Conservation (phyloP, 495 filamentous ascomycete genomes). For the Penicillium parvum region DNA sequence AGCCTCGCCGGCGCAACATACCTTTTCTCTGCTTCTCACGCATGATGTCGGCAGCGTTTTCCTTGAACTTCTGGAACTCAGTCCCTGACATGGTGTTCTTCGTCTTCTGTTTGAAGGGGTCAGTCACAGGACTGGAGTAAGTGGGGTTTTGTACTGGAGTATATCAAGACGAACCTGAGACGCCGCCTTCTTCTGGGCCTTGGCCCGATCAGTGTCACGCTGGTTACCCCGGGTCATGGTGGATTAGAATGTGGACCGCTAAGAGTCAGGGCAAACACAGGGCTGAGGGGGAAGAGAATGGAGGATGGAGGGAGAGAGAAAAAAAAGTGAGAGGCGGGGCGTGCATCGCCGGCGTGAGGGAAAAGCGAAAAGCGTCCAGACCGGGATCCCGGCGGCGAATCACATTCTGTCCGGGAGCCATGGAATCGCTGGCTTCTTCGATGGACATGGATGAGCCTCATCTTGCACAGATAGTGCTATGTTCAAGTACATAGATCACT, state of each 20-base stretch:
- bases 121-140: conserved; percentile 1
- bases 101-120: conserved; percentile 52
- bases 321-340: conserved; percentile 2
- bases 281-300: not conserved
- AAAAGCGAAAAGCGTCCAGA: not conserved
- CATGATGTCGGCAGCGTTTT: conserved; percentile 78
- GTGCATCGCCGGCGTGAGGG: conserved; percentile 1
- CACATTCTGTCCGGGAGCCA: conserved; percentile 1
- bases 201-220: conserved; percentile 82
- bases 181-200: conserved; percentile 64
- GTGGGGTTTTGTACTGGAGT: not conserved
- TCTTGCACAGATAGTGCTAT: too few species aligned
- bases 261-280: not conserved
- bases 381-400: conserved; percentile 7
- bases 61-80: conserved; percentile 69
- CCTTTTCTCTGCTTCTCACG: conserved; percentile 82
- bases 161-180: conserved; percentile 32
- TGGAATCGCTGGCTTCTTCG: too few species aligned
- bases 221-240: conserved; percentile 92
- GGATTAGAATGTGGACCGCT: too few species aligned
- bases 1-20: conserved; percentile 31
- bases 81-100: conserved; percentile 57
- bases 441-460: too few species aligned
- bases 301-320: not conserved
- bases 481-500: too few species aligned